Evolutionary conservation across 1,139 yeast species (phyloP).

Genomic region (Magnusiomyces ingens): DNA sequence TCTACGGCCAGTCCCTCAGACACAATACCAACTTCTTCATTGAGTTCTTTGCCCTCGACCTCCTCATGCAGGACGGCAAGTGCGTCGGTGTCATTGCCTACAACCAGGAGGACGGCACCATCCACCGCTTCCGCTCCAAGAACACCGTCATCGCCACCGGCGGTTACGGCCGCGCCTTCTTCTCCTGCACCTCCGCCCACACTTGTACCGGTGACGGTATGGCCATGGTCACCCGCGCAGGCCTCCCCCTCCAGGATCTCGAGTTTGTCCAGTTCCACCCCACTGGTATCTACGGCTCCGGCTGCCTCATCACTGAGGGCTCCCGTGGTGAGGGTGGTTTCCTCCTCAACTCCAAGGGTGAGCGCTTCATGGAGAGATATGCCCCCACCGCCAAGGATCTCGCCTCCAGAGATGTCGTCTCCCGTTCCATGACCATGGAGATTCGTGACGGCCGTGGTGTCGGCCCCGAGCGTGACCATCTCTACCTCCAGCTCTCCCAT

Average conservation of each 20-base stretch:
- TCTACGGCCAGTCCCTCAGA: constrained; percentile 93
- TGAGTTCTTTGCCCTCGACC: constrained; percentile 93
- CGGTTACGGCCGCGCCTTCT: constrained; percentile 98
- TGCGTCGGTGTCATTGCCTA: constrained; percentile 97
- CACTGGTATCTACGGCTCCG: constrained; percentile 98
- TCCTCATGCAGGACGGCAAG: constrained; percentile 91
- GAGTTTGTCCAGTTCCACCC: constrained; percentile 99
- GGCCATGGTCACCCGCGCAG: constrained; percentile 98
- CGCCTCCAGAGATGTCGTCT: constrained; percentile 97
- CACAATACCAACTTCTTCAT: constrained; percentile 97
- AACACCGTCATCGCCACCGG: constrained; percentile 97
- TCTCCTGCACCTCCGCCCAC: constrained; percentile 98
- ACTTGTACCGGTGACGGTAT: constrained; percentile 99
- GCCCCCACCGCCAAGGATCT: constrained; percentile 98
- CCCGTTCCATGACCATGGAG: constrained; percentile 97
- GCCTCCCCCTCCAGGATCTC: constrained; percentile 93
- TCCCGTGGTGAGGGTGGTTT: constrained; percentile 99
- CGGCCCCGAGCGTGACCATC: constrained; percentile 92
- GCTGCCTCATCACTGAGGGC: constrained; percentile 98
- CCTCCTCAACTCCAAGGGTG: constrained; percentile 94
- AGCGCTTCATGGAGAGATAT: constrained; percentile 98
- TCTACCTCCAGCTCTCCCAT: constrained; percentile 89
- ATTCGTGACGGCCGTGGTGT: constrained; percentile 99
- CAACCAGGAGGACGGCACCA: constrained; percentile 98
- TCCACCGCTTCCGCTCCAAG: constrained; percentile 96